Base-by-base conservation (phyloP, 495 filamentous ascomycete genomes). In the Podospora fimiseda region DNA sequence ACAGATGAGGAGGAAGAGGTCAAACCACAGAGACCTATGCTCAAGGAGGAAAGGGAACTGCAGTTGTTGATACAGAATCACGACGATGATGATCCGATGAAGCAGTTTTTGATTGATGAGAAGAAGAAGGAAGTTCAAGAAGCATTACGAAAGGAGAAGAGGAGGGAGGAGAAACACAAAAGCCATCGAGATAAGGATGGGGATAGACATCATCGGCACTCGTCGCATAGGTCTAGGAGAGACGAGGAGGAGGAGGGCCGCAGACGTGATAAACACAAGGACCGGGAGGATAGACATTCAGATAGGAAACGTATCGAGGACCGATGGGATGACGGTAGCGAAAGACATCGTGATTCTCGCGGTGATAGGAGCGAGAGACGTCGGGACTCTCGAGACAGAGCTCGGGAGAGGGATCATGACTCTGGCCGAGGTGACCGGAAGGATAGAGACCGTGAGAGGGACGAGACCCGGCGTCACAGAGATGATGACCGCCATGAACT, bases 61-160 rank as follows among this genome's bases (percentile, higher is more conserved):
- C 80, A 79, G 51, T 80, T 82, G 48, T 63, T 96, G 59, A 83
- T 93, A 15, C 69, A 76, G 53, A 82, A 90, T 16, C 86, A 94
- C 57, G 92, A 96, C 57, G 91, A 96, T 19, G 93, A 96, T 60
- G 92, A 98, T 70, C 92, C 93, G 2, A 96, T 97, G 93, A 97
- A 96, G 70, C 81, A 82, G 47, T 94, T 87, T 63, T 67, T 96
- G 45, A 79, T 96, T 20, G 74, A 89, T 41, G 86, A 93, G 71
- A 96, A 96, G 79, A 88, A 85, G 62, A 87, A 90, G 57, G 89
- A 96, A 66, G 81, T 95, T 30, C 80, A 84, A 30, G 76, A 72
- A 45, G 90, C 89, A 1, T 61, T 88, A 58, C 74, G 77, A 55
- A 80, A 70, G 56, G 68, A 78, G 50, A 73, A 74, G 52, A 72